Base-by-base conservation (phyloP, 179 eudicot genomes). In the Silene coronaria region DNA sequence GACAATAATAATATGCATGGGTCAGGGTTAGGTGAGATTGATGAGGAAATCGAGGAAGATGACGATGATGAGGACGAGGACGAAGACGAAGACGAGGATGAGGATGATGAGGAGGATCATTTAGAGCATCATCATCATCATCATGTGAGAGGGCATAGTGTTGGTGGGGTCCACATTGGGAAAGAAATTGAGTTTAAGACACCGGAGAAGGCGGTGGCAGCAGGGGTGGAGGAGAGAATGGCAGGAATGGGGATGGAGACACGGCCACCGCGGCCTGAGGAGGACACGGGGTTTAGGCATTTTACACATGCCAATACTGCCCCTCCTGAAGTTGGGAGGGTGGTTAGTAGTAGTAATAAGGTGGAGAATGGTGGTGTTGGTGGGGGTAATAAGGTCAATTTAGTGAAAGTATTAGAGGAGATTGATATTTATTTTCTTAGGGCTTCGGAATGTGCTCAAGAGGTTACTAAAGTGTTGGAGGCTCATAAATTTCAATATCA, bases 401-500 rank as follows among this genome's bases (percentile, higher is more conserved):
- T 92, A 80, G 79, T 89, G 84, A 94, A 94, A 76, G 83, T 90
- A 68, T 82, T 94, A 72, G 86, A 83, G 58, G 89, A 86, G 14
- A 88, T 94, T 74, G 98, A 94, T 87, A 96, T 89, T 80, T 87
- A 82, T 87, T 94, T 94, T 67, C 89, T 94, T 67, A 92, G 86
- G 86, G 96, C 98, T 32, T 90, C 94, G 0, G 89, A 92, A 70
- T 85, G 88, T 78, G 92, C 96, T 46, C 98, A 92, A 76, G 92
- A 92, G 80, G 98, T 94, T 34, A 92, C 98, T 0, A 94, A 88
- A 85, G 82, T 92, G 89, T 91, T 94, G 62, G 98, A 94, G 78
- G 97, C 98, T 19, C 91, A 91, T 78, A 87, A 91, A 67, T 78
- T 90, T 84, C 97, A 94, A 32, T 90, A 92, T 60, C 98, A 94